Percentiles rank a stretch among this genome's conserved stretches.
Evolutionary conservation across 2,329 filamentous ascomycete genomes (phyloP).

Genomic region (Talaromyces verruculosus): DNA sequence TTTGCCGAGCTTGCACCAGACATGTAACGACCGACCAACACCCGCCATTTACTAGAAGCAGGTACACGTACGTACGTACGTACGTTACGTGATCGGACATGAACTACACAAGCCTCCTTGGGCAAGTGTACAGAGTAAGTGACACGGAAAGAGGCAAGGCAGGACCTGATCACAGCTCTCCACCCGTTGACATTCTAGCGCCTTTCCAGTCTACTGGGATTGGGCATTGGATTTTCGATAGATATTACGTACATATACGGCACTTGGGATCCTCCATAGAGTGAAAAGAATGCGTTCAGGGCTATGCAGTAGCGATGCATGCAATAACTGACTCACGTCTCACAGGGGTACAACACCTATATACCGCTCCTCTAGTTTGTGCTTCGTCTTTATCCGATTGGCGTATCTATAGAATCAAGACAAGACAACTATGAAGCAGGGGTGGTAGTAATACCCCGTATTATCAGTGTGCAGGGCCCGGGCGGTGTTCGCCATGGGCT

Average conservation of each 20-base stretch:
- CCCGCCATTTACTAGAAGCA: neutral
- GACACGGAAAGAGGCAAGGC: neutral
- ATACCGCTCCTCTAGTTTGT: neutral
- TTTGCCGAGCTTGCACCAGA: neutral
- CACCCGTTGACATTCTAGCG: neutral
- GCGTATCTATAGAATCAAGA: neutral
- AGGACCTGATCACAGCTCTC: no score
- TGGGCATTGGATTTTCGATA: neutral
- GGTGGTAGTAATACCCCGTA: neutral
- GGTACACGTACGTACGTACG: neutral
- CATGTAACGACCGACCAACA: neutral
- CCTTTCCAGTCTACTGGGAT: neutral
- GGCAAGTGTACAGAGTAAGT: neutral
- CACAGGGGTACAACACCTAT: neutral
- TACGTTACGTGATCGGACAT: neutral
- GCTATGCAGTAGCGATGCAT: neutral
- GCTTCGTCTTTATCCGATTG: neutral
- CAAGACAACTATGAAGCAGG: neutral
- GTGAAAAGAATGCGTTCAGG: neutral
- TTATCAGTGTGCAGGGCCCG: neutral
- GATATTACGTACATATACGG: neutral
- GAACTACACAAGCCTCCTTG: neutral
- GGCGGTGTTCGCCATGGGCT: neutral
- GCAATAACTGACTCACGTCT: neutral
- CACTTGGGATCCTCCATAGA: no score